These are phyloP conservation scores for Trichothecium roseum DNA, from an alignment of 2,329 filamentous ascomycete genomes.

Conservation along the genomic window DNA sequence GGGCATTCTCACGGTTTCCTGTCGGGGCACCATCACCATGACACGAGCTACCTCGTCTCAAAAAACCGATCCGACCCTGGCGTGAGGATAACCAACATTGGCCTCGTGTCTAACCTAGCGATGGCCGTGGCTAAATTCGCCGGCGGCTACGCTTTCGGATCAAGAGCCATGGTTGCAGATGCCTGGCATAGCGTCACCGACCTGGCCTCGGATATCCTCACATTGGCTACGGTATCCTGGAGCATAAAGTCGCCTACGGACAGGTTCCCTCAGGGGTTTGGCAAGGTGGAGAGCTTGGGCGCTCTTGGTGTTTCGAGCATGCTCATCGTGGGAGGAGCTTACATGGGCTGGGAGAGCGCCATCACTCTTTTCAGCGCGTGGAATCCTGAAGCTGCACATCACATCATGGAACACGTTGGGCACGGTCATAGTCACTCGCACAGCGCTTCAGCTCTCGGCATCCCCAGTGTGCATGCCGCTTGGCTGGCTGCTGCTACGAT, in stretches of 20 bases:
- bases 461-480: slow-evolving; percentile 83
- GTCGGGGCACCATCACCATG: slow-evolving; percentile 65
- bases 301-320: slow-evolving; percentile 89
- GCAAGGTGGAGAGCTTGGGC: slow-evolving; percentile 94
- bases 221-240: slow-evolving; percentile 87
- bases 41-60: slow-evolving; percentile 90
- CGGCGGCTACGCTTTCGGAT: slow-evolving; percentile 90
- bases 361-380: slow-evolving; percentile 60
- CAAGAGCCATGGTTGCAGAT: slow-evolving; percentile 84
- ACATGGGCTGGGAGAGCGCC: slow-evolving; percentile 77
- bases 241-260: slow-evolving; percentile 77
- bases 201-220: slow-evolving; percentile 88
- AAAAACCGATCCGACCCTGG: slow-evolving; percentile 64
- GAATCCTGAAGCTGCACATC: slow-evolving; percentile 57
- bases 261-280: slow-evolving; percentile 82
- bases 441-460: slow-evolving; percentile 29
- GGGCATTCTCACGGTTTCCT: slow-evolving; percentile 38
- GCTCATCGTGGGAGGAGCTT: slow-evolving; percentile 76
- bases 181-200: slow-evolving; percentile 94
- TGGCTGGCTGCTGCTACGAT: slow-evolving; percentile 92
- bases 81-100: slow-evolving; percentile 50
- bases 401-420: slow-evolving; percentile 47
- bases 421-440: slow-evolving; percentile 56
- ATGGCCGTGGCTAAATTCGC: slow-evolving; percentile 93
- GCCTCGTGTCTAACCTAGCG: slow-evolving; percentile 68